phyloP scores from a whole-genome alignment of 768 basidiomycete species.

The Chalciporus sphaerocephalus region DNA sequence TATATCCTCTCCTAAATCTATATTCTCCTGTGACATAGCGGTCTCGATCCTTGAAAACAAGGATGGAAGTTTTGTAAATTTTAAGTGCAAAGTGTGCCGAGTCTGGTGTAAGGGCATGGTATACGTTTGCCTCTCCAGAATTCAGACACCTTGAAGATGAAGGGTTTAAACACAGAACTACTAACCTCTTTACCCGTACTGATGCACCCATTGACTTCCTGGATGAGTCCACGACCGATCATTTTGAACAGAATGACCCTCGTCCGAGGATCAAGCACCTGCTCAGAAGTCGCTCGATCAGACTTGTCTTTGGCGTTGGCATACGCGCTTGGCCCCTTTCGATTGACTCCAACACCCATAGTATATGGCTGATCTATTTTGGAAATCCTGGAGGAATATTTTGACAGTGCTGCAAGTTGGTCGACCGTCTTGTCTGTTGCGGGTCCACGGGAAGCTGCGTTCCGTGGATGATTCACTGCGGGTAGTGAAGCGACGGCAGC shows the following conservation, averaged over 20 bases:
- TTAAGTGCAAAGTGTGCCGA: slow-evolving; percentile 80
- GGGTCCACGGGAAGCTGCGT: slow-evolving; percentile 24
- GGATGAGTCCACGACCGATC: slow-evolving; percentile 84
- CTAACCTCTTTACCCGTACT: slow-evolving; percentile 96
- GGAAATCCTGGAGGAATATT: slow-evolving; percentile 70
- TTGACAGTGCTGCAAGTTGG: slow-evolving; percentile 70
- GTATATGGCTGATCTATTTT: slow-evolving; percentile 73
- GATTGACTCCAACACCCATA: slow-evolving; percentile 71
- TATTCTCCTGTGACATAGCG: slow-evolving; percentile 94
- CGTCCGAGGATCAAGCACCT: slow-evolving; percentile 95
- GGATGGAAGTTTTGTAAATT: slow-evolving; percentile 97
- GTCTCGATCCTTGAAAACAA: slow-evolving; percentile 96
- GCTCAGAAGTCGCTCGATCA: slow-evolving; percentile 94
- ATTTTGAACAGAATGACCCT: slow-evolving; percentile 93
- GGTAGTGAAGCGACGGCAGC: slow-evolving; percentile 59
- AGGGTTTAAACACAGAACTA: background rate
- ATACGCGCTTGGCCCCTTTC: slow-evolving; percentile 85
- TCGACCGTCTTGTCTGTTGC: slow-evolving; percentile 59
- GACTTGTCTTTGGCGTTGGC: slow-evolving; percentile 94
- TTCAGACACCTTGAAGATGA: slow-evolving; percentile 1
- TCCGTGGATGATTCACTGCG: slow-evolving; percentile 64
- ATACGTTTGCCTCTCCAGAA: slow-evolving; percentile 81
- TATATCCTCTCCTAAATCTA: slow-evolving; percentile 89
- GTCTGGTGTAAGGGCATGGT: slow-evolving; percentile 70
- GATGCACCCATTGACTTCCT: slow-evolving; percentile 92